Percentiles rank a stretch among this genome's conserved stretches.
phyloP scores from a whole-genome alignment of 345 rosid genomes.

The Isatis tinctoria region DNA sequence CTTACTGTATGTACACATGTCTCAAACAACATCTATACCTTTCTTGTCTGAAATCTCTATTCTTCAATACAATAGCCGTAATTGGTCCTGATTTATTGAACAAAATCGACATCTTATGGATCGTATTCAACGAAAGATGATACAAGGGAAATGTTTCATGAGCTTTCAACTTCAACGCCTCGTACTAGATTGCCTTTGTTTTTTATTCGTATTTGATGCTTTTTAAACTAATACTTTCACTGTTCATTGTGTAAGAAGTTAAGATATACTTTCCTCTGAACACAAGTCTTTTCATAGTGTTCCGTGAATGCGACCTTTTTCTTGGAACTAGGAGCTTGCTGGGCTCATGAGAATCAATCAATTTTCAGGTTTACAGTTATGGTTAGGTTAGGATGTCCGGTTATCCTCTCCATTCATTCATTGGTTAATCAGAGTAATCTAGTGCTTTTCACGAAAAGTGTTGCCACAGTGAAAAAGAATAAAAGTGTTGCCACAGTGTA shows the following conservation, averaged over 20 bases:
- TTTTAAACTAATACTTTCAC: background rate
- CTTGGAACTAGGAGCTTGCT: background rate
- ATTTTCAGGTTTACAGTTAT: background rate
- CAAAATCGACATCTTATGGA: conserved; percentile 8
- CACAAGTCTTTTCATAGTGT: conserved; percentile 4
- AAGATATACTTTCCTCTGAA: conserved; percentile 6
- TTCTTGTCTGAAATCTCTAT: conserved; percentile 12
- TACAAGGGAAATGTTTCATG: background rate
- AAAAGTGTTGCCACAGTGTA: conserved; percentile 5
- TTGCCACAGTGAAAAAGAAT: conserved; percentile 7
- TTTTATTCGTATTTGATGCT: background rate
- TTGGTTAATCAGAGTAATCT: background rate
- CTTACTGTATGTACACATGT: background rate
- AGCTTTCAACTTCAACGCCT: background rate
- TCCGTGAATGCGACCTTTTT: background rate
- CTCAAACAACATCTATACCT: conserved; percentile 15
- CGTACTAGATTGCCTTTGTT: background rate
- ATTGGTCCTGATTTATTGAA: background rate
- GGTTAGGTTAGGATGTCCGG: background rate
- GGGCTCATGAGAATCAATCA: background rate
- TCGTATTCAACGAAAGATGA: background rate
- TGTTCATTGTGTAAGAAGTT: background rate
- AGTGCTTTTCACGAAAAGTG: background rate
- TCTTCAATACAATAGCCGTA: background rate
- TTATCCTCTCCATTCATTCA: background rate